Percentiles rank a stretch among this genome's conserved stretches.
These are phyloP conservation scores for Asterella californica DNA, from an alignment of 225 moss, liverwort and hornwort genomes.

Conservation along the genomic window DNA sequence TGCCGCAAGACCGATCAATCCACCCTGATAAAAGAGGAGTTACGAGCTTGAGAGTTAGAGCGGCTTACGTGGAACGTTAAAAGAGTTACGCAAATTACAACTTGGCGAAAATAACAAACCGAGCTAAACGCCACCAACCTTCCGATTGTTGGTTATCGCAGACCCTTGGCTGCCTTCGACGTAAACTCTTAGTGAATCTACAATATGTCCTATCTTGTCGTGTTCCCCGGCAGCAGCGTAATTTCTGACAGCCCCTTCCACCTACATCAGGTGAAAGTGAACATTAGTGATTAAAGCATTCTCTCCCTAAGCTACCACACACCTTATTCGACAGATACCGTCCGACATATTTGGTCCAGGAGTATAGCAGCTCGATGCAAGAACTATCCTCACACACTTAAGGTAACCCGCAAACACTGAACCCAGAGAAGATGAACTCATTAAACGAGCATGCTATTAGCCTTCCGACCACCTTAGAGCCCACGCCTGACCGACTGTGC, in stretches of 20 bases:
- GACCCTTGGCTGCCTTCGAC: constrained; percentile 42
- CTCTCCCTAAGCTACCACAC: not conserved
- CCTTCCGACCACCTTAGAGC: too few relatives aligned
- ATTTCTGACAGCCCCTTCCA: constrained; percentile 79
- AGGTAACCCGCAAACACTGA: too few relatives aligned
- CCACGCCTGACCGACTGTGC: too few relatives aligned
- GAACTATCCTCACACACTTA: too few relatives aligned
- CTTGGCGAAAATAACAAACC: not conserved
- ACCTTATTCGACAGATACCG: not conserved
- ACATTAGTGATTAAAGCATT: not conserved
- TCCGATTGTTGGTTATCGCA: constrained; percentile 82
- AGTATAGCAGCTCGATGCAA: too few relatives aligned
- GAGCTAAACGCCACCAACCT: not conserved
- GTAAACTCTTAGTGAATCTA: constrained; percentile 69
- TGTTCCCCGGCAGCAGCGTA: constrained; percentile 77
- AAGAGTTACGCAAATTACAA: too few relatives aligned
- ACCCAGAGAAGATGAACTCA: too few relatives aligned
- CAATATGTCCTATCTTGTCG: constrained; percentile 68
- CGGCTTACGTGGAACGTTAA: too few relatives aligned
- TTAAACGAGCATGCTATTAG: too few relatives aligned
- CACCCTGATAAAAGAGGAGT: constrained; percentile 56
- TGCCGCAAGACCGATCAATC: constrained; percentile 91
- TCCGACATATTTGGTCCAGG: too few relatives aligned
- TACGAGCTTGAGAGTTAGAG: not conserved
- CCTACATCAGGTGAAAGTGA: constrained; percentile 39